These are phyloP conservation scores for Skeletonema costatum DNA, from an alignment of 108 stramenopile genomes.

Conservation along the genomic window DNA sequence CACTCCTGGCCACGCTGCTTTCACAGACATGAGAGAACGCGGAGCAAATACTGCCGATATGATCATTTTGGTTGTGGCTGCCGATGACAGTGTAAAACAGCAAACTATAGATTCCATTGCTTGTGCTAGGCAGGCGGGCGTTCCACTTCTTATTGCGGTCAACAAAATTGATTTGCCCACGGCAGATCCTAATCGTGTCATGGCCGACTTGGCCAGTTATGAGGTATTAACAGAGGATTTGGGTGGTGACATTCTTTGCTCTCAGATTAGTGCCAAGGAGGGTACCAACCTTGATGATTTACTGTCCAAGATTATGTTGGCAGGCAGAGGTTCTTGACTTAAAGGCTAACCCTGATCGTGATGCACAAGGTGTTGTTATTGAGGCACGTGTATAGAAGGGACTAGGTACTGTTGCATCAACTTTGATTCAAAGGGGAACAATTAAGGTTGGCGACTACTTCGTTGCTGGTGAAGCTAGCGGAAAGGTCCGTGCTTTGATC, in stretches of 20 bases:
- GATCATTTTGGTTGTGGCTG: constrained; percentile 98
- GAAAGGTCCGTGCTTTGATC: constrained; percentile 86
- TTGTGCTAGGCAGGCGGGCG: constrained; percentile 90
- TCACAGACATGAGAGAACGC: constrained; percentile 95
- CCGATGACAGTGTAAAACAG: constrained; percentile 97
- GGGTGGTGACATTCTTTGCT: constrained; percentile 92
- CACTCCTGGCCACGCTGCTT: constrained; percentile 99
- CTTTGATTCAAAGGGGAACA: constrained; percentile 95
- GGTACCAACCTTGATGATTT: constrained; percentile 94
- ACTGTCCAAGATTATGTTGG: constrained; percentile 88
- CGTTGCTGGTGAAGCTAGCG: constrained; percentile 91
- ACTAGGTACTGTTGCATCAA: constrained; percentile 93
- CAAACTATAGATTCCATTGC: constrained; percentile 98
- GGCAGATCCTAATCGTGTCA: constrained; percentile 81
- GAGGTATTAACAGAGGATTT: constrained; percentile 93
- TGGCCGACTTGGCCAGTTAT: constrained; percentile 90
- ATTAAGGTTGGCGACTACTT: constrained; percentile 92
- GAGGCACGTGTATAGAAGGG: constrained; percentile 93
- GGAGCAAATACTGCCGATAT: constrained; percentile 99
- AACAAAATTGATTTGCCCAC: constrained; percentile 95
- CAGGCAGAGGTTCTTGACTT: constrained; percentile 96
- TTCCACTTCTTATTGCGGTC: constrained; percentile 96
- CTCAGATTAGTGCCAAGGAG: constrained; percentile 92
- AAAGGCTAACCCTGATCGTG: constrained; percentile 85
- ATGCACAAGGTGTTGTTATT: constrained; percentile 92